Percentiles rank a stretch among this genome's conserved stretches.
phyloP scores from a whole-genome alignment of 2,329 filamentous ascomycete species.

The Diaporthe citriasiana region DNA sequence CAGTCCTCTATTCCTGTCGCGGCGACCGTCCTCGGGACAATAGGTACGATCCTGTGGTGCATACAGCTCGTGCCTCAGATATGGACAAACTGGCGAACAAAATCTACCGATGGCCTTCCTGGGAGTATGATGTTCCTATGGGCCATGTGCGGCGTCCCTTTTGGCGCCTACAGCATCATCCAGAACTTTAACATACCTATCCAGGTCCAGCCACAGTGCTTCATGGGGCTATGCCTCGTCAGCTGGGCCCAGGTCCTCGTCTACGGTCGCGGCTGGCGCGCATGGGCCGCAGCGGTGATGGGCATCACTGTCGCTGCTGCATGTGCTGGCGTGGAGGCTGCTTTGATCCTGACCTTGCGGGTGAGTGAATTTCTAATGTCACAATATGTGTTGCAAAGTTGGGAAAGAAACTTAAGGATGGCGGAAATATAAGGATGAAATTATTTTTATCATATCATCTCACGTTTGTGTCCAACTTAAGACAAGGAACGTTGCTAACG shows the following conservation, averaged over 20 bases:
- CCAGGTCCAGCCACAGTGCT: conserved; percentile 59
- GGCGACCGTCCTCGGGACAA: conserved; percentile 45
- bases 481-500: conserved; percentile 28
- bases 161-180: conserved; percentile 56
- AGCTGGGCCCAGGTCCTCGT: conserved; percentile 56
- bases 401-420: too few species aligned
- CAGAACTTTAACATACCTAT: conserved; percentile 60
- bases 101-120: conserved; percentile 73
- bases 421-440: not conserved
- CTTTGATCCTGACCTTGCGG: conserved; percentile 69
- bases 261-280: conserved; percentile 60
- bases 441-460: not conserved
- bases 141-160: conserved; percentile 65
- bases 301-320: conserved; percentile 56
- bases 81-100: conserved; percentile 73
- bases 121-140: conserved; percentile 74
- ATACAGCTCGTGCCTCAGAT: conserved; percentile 60
- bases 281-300: conserved; percentile 60
- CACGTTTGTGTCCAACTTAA: too few species aligned
- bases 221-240: conserved; percentile 56
- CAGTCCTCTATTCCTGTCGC: conserved; percentile 40
- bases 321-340: conserved; percentile 68
- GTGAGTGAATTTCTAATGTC: conserved; percentile 52
- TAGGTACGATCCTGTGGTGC: conserved; percentile 57
- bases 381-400: not conserved